Conservation (phyloP, 2,329 filamentous ascomycete genomes). For the Verticillium tricorpus region DNA sequence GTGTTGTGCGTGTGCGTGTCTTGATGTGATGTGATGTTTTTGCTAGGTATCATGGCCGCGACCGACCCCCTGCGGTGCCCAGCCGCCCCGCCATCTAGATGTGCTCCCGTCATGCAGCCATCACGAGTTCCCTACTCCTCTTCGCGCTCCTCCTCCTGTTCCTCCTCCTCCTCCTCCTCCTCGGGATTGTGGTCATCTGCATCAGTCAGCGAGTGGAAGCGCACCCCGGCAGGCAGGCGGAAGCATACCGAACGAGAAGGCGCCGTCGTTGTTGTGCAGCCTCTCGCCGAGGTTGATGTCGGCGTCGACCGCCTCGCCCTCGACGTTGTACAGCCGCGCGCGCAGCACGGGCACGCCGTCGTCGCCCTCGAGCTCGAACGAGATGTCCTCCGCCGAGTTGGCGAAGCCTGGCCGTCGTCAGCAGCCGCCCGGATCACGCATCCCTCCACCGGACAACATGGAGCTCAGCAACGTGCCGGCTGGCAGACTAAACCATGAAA, state of each 20-base stretch:
- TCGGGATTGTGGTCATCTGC: neutral
- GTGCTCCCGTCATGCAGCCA: neutral
- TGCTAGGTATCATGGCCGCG: neutral
- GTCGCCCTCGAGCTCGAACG: slow-evolving; percentile 45
- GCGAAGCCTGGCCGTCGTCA: slow-evolving; percentile 32
- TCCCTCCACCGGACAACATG: too few species aligned
- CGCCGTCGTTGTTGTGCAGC: slow-evolving; percentile 48
- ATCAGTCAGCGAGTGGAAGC: neutral
- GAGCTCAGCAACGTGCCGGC: too few species aligned
- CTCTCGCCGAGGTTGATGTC: slow-evolving; percentile 54
- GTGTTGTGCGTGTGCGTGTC: neutral
- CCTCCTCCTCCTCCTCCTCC: neutral
- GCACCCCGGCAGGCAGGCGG: neutral
- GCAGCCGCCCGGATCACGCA: too few species aligned
- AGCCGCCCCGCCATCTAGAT: too few species aligned
- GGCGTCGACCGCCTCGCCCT: slow-evolving; percentile 34
- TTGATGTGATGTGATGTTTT: neutral
- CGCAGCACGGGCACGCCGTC: slow-evolving; percentile 48
- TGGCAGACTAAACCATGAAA: neutral
- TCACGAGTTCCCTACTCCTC: neutral
- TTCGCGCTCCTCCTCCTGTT: neutral
- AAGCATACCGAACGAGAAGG: slow-evolving; percentile 24
- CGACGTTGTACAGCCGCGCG: slow-evolving; percentile 35
- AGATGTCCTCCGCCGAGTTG: slow-evolving; percentile 38
- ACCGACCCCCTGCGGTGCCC: too few species aligned